Evolutionary conservation across 495 filamentous ascomycete genomes (phyloP), one percentile per base, ranked within the genome.

Genomic region (Hyaloscypha variabilis): DNA sequence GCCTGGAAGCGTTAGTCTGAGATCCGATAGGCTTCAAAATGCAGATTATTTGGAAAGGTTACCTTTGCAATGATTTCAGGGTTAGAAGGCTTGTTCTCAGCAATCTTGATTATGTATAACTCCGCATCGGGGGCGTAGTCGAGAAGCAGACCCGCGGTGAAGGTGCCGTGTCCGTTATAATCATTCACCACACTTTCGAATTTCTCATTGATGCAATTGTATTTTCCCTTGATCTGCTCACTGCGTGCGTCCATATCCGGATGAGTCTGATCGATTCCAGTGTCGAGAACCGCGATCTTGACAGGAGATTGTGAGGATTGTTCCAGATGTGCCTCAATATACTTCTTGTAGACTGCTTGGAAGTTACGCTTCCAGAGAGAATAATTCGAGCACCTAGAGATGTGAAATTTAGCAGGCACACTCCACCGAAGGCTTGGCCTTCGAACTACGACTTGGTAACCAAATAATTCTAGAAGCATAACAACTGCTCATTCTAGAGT

Each of bases 221-320:
- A 10, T 17, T 24, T 42, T 24, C n/a, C 26, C 17, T 53, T 3
- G 30, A 17, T 49, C 17, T 6, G 19, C 8, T 14, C 50, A 25
- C 39, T 54, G 29, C 67, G 52, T 13, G 54, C 39, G 23, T 34
- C 50, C 5, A 34, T 34, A 34, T 34, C 30, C 5, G 30, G 30
- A 21, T 71, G 56, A 1, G 51, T 23, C 5, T 55, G 30, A 46
- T 71, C 69, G 17, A 71, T 36, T 21, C 69, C 69, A 14, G 66
- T 71, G 36, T 71, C 69, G 6, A 71, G 58, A 30, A 71, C 59
- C 8, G 69, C 69, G 19, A 71, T 63, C 49, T 60, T 68, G n/a
- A n/a, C n/a, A n/a, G n/a, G n/a, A n/a, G n/a, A n/a, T n/a, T n/a
- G n/a, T n/a, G n/a, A n/a, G n/a, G n/a, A n/a, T n/a, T n/a, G n/a